These are phyloP conservation scores for Ceratobasidium theobromae DNA, from an alignment of 1,284 basidiomycete species.

Conservation along the genomic window DNA sequence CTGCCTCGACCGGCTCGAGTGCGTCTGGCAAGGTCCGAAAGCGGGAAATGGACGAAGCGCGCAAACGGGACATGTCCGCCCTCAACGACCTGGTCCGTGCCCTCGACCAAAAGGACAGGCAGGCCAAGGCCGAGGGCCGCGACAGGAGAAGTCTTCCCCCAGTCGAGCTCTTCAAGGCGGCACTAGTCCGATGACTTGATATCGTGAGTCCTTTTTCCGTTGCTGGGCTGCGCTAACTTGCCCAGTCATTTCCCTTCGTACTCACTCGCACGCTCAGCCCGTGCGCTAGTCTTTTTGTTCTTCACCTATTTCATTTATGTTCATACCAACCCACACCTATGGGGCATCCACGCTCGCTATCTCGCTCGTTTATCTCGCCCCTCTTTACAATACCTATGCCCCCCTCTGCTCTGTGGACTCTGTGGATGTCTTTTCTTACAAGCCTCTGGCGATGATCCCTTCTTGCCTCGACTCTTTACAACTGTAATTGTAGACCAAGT, in stretches of 20 bases:
- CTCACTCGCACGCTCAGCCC: neutral
- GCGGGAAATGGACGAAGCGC: slow-evolving; percentile 1
- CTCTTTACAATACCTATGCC: neutral
- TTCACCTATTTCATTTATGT: neutral
- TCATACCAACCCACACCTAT: neutral
- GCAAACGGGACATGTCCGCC: slow-evolving; percentile 8
- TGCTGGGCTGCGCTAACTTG: neutral
- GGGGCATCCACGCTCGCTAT: neutral
- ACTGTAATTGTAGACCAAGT: no score
- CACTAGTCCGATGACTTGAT: slow-evolving; percentile 8
- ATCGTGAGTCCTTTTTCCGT: neutral
- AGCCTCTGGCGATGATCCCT: no score
- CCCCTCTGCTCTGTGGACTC: neutral
- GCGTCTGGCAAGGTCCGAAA: slow-evolving; percentile 6
- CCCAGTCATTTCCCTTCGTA: neutral
- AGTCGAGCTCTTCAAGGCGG: slow-evolving; percentile 26
- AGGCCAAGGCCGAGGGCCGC: slow-evolving; percentile 7
- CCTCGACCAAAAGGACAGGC: slow-evolving; percentile 19
- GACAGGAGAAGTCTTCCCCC: slow-evolving; percentile 24
- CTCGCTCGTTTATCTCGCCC: neutral
- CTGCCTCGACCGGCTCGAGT: slow-evolving; percentile 28
- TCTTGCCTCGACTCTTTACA: no score
- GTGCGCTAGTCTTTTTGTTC: neutral
- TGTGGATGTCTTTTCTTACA: neutral
- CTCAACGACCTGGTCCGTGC: slow-evolving; percentile 20